Percentiles rank a stretch among this genome's conserved stretches.
Evolutionary conservation across 345 rosid genomes (phyloP).

Genomic region (Arabis alpina): DNA sequence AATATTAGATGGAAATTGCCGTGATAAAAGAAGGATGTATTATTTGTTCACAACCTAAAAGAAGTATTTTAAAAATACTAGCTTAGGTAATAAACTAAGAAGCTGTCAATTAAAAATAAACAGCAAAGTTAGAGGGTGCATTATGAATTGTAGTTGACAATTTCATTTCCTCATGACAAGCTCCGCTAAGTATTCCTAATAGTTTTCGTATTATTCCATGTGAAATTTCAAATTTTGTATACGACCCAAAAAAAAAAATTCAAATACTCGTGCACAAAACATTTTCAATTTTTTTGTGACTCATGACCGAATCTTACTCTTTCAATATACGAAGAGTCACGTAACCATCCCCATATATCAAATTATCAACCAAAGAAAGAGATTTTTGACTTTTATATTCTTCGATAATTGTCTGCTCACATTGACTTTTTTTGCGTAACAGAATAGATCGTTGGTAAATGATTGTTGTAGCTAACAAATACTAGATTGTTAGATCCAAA

Average conservation of each 20-base stretch:
- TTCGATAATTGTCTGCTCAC: too few relatives aligned
- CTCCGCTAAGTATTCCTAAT: slow-evolving; percentile 8
- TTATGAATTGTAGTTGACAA: slow-evolving; percentile 28
- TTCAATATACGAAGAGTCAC: slow-evolving; percentile 15
- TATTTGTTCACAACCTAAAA: too few relatives aligned
- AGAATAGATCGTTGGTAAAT: neutral
- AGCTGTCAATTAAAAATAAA: neutral
- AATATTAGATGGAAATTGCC: neutral
- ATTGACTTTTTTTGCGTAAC: slow-evolving; percentile 4
- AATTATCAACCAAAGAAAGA: neutral
- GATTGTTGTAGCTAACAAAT: neutral
- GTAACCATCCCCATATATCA: neutral
- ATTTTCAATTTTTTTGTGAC: neutral
- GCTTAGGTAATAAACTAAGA: neutral
- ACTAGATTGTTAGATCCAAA: neutral
- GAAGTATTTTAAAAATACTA: too few relatives aligned
- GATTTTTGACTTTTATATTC: neutral
- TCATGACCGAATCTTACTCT: neutral
- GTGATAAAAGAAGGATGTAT: too few relatives aligned
- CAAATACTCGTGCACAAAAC: neutral
- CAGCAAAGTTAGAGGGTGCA: slow-evolving; percentile 4
- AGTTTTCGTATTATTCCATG: slow-evolving; percentile 4
- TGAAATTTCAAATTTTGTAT: neutral
- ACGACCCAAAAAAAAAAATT: neutral
- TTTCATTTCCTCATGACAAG: slow-evolving; percentile 14